A percentile compares a stretch with the other conserved stretches of the same genome.
Evolutionary conservation across 192 early-diverging fungal genomes (phyloP).

Genomic region (Podila clonocystis): DNA sequence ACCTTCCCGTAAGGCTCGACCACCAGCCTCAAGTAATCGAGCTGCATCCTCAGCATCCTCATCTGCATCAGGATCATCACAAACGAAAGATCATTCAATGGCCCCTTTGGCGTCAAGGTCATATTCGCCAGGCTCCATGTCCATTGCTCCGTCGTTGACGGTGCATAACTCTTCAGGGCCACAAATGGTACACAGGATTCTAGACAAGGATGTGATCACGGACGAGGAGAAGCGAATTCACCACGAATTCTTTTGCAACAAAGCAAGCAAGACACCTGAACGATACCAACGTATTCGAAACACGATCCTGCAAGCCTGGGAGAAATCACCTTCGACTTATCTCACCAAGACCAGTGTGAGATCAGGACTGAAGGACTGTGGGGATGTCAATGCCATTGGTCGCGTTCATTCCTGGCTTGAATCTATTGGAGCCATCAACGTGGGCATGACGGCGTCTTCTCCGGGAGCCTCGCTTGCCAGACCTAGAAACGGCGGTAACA

Average conservation of each 20-base stretch:
- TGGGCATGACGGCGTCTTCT: conserved; percentile 59
- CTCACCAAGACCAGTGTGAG: conserved; percentile 86
- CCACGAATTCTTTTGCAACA: conserved; percentile 76
- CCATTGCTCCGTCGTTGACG: conserved; percentile 3
- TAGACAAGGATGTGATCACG: conserved; percentile 59
- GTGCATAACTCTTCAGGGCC: neutral
- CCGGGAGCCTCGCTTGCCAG: conserved; percentile 45
- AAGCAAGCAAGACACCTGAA: conserved; percentile 84
- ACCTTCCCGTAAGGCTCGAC: too few relatives aligned
- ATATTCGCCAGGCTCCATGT: conserved; percentile 4
- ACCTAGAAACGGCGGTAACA: conserved; percentile 46
- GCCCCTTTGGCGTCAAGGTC: neutral
- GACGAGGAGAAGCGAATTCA: conserved; percentile 60
- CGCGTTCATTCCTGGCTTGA: conserved; percentile 90
- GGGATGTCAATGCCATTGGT: conserved; percentile 94
- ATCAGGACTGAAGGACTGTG: conserved; percentile 81
- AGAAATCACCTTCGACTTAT: conserved; percentile 70
- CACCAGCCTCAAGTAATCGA: neutral
- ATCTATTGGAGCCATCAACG: conserved; percentile 79
- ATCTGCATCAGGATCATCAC: neutral
- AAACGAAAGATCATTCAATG: neutral
- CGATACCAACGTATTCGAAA: conserved; percentile 91
- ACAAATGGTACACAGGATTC: conserved; percentile 6
- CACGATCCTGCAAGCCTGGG: conserved; percentile 87
- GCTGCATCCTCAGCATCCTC: neutral